Percentiles rank a stretch among this genome's conserved stretches.
These are phyloP conservation scores for Hura crepitans DNA, from an alignment of 441 rosid species.

Conservation along the genomic window DNA sequence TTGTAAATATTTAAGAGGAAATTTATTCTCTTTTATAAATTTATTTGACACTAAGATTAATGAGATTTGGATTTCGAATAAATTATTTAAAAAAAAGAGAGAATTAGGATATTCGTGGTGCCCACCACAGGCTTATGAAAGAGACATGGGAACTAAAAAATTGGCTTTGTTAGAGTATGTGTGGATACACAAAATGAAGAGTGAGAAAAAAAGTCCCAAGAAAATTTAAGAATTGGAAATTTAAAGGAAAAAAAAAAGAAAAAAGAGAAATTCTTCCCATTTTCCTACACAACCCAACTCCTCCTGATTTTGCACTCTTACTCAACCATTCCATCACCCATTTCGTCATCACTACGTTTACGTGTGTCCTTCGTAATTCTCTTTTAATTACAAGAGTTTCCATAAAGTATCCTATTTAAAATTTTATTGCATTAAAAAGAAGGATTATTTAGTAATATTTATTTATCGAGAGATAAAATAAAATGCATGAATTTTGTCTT, in stretches of 20 bases:
- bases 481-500: no score
- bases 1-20: no score
- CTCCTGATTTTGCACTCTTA: conserved; percentile 53
- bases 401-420: background rate
- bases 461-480: no score
- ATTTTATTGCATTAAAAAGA: no score
- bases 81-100: no score
- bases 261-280: conserved; percentile 26
- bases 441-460: no score
- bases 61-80: no score
- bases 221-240: no score
- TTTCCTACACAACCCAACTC: conserved; percentile 46
- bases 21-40: no score
- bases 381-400: background rate
- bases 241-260: background rate
- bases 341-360: conserved; percentile 68
- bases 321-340: conserved; percentile 62
- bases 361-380: conserved; percentile 27
- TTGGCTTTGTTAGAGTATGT: conserved; percentile 39
- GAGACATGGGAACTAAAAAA: conserved; percentile 54
- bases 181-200: conserved; percentile 22
- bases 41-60: no score
- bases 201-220: conserved; percentile 36
- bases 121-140: conserved; percentile 59
- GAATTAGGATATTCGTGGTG: no score